phyloP scores from a whole-genome alignment of 2,329 filamentous ascomycete genomes.

The Eutypa lata region DNA sequence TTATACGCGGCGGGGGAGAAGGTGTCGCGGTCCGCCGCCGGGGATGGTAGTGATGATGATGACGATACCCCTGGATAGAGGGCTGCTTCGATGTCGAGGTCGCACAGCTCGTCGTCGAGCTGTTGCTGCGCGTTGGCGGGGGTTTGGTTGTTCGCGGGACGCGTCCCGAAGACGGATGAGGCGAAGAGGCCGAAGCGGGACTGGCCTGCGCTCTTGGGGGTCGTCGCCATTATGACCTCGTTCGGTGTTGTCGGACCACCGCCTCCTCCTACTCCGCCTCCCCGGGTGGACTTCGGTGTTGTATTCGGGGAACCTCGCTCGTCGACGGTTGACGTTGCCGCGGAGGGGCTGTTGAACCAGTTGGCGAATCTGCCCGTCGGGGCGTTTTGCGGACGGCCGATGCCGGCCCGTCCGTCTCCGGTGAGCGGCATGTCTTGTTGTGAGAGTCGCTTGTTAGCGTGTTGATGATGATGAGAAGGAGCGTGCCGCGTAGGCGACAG shows the following conservation, averaged over 20 bases:
- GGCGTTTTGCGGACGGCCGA: background rate
- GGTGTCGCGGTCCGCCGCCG: slow-evolving; percentile 40
- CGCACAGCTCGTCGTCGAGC: slow-evolving; percentile 50
- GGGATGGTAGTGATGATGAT: slow-evolving; percentile 29
- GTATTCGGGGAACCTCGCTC: slow-evolving; percentile 26
- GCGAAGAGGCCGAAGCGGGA: slow-evolving; percentile 46
- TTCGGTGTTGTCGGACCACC: slow-evolving; percentile 12
- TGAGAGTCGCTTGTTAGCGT: slow-evolving; percentile 14
- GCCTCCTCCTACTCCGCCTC: slow-evolving; percentile 3
- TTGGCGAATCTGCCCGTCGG: slow-evolving; percentile 21
- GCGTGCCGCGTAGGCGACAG: slow-evolving; percentile 11
- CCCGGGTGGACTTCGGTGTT: slow-evolving; percentile 28
- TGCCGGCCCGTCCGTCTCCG: slow-evolving; percentile 34
- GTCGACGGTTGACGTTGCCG: slow-evolving; percentile 16
- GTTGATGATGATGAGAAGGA: slow-evolving; percentile 4
- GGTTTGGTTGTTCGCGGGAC: slow-evolving; percentile 27
- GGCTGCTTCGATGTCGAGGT: slow-evolving; percentile 51
- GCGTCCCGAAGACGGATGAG: slow-evolving; percentile 40
- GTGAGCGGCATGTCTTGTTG: slow-evolving; percentile 41
- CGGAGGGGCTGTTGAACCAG: slow-evolving; percentile 29
- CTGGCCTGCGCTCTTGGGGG: slow-evolving; percentile 31
- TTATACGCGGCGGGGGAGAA: slow-evolving; percentile 60
- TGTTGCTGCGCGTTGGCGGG: slow-evolving; percentile 20
- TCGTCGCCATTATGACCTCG: slow-evolving; percentile 27
- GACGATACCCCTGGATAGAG: slow-evolving; percentile 41